phyloP scores from a whole-genome alignment of 768 basidiomycete species.

The Pulveroboletus frians region DNA sequence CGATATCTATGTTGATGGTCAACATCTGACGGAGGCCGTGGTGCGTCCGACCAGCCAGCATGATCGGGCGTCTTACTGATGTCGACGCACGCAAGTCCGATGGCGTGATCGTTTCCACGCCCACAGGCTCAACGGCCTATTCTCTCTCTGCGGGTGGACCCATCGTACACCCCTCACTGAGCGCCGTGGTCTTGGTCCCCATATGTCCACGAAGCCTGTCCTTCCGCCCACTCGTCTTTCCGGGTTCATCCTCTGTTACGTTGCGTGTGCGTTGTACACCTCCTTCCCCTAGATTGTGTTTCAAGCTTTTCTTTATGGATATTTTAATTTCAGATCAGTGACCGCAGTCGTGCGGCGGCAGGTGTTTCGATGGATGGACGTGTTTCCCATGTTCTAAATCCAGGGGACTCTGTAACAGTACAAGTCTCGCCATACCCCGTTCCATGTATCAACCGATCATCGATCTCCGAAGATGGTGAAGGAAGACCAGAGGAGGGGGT shows the following conservation, averaged over 20 bases:
- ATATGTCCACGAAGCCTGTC: conserved; percentile 91
- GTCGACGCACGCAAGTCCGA: conserved; percentile 57
- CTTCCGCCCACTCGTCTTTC: conserved; percentile 89
- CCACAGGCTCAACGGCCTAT: conserved; percentile 95
- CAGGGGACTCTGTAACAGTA: conserved; percentile 82
- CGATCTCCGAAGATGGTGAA: conserved; percentile 51
- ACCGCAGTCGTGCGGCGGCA: conserved; percentile 77
- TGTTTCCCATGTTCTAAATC: conserved; percentile 72
- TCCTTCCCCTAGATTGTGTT: background rate
- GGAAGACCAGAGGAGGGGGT: conserved; percentile 56
- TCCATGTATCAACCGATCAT: conserved; percentile 87
- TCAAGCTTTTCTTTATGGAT: conserved; percentile 1
- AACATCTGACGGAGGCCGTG: conserved; percentile 93
- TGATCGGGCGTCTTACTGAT: conserved; percentile 12
- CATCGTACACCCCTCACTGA: conserved; percentile 89
- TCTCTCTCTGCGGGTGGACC: conserved; percentile 94
- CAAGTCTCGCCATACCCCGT: conserved; percentile 85
- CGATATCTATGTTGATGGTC: conserved; percentile 89
- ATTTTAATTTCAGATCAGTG: conserved; percentile 57
- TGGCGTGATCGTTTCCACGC: conserved; percentile 90
- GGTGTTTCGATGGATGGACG: conserved; percentile 94
- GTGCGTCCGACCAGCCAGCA: conserved; percentile 43
- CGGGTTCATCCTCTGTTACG: conserved; percentile 71
- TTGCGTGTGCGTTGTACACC: conserved; percentile 50
- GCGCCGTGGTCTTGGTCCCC: conserved; percentile 89